Percentiles rank a stretch among this genome's conserved stretches.
These are phyloP conservation scores for Podospora appendiculata DNA, from an alignment of 495 filamentous ascomycete genomes.

Conservation along the genomic window DNA sequence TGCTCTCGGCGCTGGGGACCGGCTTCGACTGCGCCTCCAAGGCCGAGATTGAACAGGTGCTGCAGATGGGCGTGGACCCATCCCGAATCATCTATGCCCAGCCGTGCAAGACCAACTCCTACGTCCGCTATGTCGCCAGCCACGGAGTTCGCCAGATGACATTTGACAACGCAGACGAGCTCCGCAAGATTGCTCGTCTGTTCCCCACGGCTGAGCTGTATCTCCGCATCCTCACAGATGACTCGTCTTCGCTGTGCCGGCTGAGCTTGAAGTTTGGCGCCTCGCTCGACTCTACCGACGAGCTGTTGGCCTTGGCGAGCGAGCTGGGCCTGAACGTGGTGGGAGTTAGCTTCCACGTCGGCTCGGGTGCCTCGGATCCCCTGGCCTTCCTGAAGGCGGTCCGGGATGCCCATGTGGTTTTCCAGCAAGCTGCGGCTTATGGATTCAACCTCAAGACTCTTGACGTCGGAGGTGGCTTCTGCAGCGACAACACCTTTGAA, in stretches of 20 bases:
- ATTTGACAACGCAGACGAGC: slow-evolving; percentile 95
- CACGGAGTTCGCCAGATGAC: slow-evolving; percentile 95
- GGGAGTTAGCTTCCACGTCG: slow-evolving; percentile 96
- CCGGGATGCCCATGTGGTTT: slow-evolving; percentile 77
- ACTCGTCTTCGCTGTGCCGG: slow-evolving; percentile 87
- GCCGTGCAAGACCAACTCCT: slow-evolving; percentile 98
- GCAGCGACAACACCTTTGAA: slow-evolving; percentile 73
- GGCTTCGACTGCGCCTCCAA: slow-evolving; percentile 99
- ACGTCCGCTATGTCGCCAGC: slow-evolving; percentile 78
- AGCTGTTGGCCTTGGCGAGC: slow-evolving; percentile 73
- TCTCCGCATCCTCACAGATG: slow-evolving; percentile 91
- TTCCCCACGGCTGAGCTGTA: slow-evolving; percentile 86
- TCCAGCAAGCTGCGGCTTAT: slow-evolving; percentile 72
- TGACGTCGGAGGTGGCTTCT: slow-evolving; percentile 93
- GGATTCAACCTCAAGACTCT: slow-evolving; percentile 80
- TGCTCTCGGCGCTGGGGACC: slow-evolving; percentile 79
- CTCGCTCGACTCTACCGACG: slow-evolving; percentile 68
- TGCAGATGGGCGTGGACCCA: slow-evolving; percentile 77
- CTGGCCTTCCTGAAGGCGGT: slow-evolving; percentile 83
- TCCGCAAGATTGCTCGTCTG: slow-evolving; percentile 91
- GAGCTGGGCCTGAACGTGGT: slow-evolving; percentile 91
- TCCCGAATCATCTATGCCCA: slow-evolving; percentile 97
- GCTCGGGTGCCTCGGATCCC: slow-evolving; percentile 89
- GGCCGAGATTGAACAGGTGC: slow-evolving; percentile 85
- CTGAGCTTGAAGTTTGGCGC: slow-evolving; percentile 97